phyloP scores from a whole-genome alignment of 1,284 basidiomycete genomes.

The Heterobasidion annosum region DNA sequence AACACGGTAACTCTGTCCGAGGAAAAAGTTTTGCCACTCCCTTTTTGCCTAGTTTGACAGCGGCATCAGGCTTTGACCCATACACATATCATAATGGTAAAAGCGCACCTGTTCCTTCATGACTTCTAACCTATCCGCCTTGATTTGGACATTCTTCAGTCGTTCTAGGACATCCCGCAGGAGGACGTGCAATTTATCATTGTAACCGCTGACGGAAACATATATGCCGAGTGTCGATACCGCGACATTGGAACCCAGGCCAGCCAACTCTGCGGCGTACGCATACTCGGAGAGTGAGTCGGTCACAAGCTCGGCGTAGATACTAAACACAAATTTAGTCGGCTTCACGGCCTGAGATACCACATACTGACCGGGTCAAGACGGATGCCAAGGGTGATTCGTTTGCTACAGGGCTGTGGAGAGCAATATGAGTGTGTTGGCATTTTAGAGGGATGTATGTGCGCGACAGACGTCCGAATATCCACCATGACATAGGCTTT shows the following conservation, averaged over 20 bases:
- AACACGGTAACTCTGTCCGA: constrained; percentile 78
- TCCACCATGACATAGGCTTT: constrained; percentile 72
- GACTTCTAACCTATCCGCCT: constrained; percentile 69
- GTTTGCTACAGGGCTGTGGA: constrained; percentile 32
- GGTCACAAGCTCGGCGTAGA: constrained; percentile 83
- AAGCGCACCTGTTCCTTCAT: constrained; percentile 73
- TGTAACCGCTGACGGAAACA: constrained; percentile 79
- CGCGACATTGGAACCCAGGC: constrained; percentile 72
- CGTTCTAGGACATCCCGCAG: constrained; percentile 71
- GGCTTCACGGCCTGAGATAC: background rate
- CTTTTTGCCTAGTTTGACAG: constrained; percentile 37
- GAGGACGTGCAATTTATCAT: constrained; percentile 85
- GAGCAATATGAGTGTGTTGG: background rate
- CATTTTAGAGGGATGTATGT: background rate
- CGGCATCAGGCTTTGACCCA: background rate
- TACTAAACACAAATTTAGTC: constrained; percentile 30
- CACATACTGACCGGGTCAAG: constrained; percentile 45
- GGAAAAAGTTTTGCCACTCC: constrained; percentile 81
- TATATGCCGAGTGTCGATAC: constrained; percentile 63
- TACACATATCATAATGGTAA: background rate
- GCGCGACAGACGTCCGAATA: constrained; percentile 37
- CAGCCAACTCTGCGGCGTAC: constrained; percentile 92
- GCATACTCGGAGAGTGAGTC: constrained; percentile 88
- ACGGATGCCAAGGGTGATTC: constrained; percentile 49
- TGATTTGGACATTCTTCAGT: constrained; percentile 61